These are phyloP conservation scores for Debaryomyces hansenii DNA, from an alignment of 805 yeast species.

Conservation along the genomic window DNA sequence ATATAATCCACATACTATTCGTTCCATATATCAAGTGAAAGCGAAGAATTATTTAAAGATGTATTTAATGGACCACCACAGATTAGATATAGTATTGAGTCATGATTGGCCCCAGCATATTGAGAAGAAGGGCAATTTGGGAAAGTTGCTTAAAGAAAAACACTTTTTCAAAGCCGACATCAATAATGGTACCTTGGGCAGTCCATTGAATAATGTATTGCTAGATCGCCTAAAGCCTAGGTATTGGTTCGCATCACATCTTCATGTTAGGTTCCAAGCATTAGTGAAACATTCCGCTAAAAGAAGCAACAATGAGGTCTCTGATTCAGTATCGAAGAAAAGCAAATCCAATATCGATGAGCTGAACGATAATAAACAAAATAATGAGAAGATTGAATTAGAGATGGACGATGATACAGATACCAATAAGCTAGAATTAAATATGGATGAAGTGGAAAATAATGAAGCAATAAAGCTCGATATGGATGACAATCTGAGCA, in stretches of 20 bases:
- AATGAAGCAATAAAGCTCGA: constrained; percentile 14
- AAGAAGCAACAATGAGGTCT: constrained; percentile 1
- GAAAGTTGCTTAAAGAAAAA: constrained; percentile 52
- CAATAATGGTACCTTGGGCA: constrained; percentile 61
- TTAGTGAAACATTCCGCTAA: constrained; percentile 36
- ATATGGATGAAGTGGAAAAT: constrained; percentile 3
- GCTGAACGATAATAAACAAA: neutral
- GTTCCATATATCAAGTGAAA: constrained; percentile 74
- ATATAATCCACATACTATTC: constrained; percentile 42
- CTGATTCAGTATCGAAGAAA: neutral
- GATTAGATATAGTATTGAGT: constrained; percentile 60
- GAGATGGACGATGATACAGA: constrained; percentile 17
- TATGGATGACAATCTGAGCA: constrained; percentile 14
- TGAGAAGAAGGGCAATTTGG: constrained; percentile 60
- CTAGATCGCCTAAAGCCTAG: constrained; percentile 57
- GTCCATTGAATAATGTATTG: constrained; percentile 60
- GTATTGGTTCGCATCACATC: constrained; percentile 87
- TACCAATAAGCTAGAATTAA: neutral
- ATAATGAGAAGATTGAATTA: constrained; percentile 17
- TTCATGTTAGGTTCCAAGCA: constrained; percentile 77
- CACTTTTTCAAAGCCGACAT: constrained; percentile 71
- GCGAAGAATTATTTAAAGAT: constrained; percentile 62
- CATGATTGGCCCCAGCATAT: constrained; percentile 97
- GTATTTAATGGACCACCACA: constrained; percentile 28
- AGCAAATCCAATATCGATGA: neutral